A percentile compares a stretch with the other conserved stretches of the same genome.
Evolutionary conservation across 1,139 yeast genomes (phyloP).

Genomic region (Protomyces macrosporus): DNA sequence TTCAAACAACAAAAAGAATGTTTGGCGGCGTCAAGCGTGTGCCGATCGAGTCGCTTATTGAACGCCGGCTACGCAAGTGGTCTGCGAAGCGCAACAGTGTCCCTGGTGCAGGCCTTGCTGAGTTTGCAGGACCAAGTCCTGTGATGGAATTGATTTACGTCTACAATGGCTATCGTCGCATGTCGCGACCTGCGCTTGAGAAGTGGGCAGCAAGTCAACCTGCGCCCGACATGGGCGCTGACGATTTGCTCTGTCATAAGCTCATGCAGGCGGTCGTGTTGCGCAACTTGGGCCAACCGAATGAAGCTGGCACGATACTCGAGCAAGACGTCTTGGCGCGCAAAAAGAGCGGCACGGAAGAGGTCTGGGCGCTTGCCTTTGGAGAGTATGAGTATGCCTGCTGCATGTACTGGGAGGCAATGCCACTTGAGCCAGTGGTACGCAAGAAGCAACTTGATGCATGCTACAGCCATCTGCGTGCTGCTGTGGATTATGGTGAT

Average conservation of each 20-base stretch:
- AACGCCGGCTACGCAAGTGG: slow-evolving; percentile 64
- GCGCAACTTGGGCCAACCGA: slow-evolving; percentile 10
- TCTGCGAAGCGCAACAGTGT: slow-evolving; percentile 40
- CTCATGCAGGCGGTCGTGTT: slow-evolving; percentile 25
- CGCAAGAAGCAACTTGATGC: slow-evolving; percentile 11
- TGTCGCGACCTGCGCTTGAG: slow-evolving; percentile 41
- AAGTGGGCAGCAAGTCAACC: slow-evolving; percentile 9
- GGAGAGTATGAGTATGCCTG: slow-evolving; percentile 26
- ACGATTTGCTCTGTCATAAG: slow-evolving; percentile 16
- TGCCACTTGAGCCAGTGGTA: neutral
- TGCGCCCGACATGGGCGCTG: slow-evolving; percentile 22
- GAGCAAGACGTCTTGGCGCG: neutral
- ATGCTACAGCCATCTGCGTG: slow-evolving; percentile 16
- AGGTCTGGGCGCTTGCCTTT: slow-evolving; percentile 26
- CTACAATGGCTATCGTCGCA: slow-evolving; percentile 88
- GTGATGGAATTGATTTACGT: slow-evolving; percentile 80
- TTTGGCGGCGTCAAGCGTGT: slow-evolving; percentile 54
- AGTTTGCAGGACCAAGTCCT: slow-evolving; percentile 79
- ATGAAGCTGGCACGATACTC: slow-evolving; percentile 4
- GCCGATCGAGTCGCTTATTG: slow-evolving; percentile 83
- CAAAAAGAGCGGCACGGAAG: slow-evolving; percentile 12
- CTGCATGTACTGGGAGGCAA: slow-evolving; percentile 15
- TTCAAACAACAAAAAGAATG: slow-evolving; percentile 58
- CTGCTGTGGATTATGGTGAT: slow-evolving; percentile 24
- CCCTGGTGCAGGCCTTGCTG: slow-evolving; percentile 46